Evolutionary conservation across 768 basidiomycete species (phyloP).

Genomic region (Lactarius quietus): DNA sequence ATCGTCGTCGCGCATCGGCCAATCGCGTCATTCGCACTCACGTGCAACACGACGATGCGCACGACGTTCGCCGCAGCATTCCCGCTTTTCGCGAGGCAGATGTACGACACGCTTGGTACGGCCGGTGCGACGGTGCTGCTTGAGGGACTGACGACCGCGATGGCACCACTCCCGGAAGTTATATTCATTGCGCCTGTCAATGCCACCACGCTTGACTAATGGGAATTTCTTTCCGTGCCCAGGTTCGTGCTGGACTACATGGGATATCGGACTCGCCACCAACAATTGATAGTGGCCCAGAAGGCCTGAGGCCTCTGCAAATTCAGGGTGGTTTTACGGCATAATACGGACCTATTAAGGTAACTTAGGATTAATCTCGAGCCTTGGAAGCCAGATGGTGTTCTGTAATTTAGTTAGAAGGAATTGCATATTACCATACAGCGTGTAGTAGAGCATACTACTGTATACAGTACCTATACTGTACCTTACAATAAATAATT

Average conservation of each 20-base stretch:
- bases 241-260: conserved; percentile 8
- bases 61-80: conserved; percentile 40
- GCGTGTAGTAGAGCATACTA: too few relatives aligned
- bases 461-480: too few relatives aligned
- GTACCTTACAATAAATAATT: too few relatives aligned
- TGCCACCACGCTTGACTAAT: neutral
- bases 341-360: neutral
- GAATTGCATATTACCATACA: neutral
- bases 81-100: conserved; percentile 38
- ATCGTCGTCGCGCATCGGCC: conserved; percentile 50
- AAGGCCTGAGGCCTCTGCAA: neutral
- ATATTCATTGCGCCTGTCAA: neutral
- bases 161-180: conserved; percentile 50
- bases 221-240: neutral
- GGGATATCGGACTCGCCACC: neutral
- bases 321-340: neutral
- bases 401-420: neutral
- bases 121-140: conserved; percentile 40
- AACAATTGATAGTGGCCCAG: neutral
- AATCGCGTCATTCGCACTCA: conserved; percentile 57
- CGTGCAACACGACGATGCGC: conserved; percentile 55
- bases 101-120: conserved; percentile 38
- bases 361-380: neutral
- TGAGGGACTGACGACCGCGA: conserved; percentile 38
- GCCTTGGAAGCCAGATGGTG: neutral